phyloP scores from a whole-genome alignment of 106 monocot genomes.

The Dactylorhiza incarnata region DNA sequence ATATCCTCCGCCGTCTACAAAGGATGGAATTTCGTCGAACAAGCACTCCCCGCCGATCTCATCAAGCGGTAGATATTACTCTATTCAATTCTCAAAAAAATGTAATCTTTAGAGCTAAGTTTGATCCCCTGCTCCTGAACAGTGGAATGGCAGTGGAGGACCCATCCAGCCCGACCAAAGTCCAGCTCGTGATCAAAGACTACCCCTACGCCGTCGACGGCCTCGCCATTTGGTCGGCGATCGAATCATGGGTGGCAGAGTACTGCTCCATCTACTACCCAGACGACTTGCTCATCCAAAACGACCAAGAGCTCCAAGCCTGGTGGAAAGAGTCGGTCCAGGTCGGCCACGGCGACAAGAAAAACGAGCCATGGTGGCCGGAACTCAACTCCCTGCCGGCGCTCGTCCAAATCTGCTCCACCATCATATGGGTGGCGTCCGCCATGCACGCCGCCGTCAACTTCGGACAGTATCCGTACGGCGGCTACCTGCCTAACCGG shows the following conservation, averaged over 20 bases:
- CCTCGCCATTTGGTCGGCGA: constrained; percentile 35
- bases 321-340: constrained; percentile 30
- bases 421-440: constrained; percentile 37
- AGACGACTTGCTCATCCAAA: neutral
- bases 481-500: constrained; percentile 30
- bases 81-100: neutral
- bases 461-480: constrained; percentile 30
- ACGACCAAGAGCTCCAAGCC: constrained; percentile 30
- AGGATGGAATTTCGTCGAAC: constrained; percentile 4
- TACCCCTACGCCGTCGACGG: constrained; percentile 42
- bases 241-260: constrained; percentile 20
- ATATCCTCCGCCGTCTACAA: neutral
- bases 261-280: constrained; percentile 33
- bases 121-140: neutral
- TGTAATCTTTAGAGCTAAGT: neutral
- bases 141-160: constrained; percentile 36
- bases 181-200: constrained; percentile 31
- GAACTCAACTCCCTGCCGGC: constrained; percentile 1
- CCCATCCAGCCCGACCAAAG: constrained; percentile 11
- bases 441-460: constrained; percentile 19
- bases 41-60: constrained; percentile 8
- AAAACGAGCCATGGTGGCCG: constrained; percentile 38
- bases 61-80: neutral
- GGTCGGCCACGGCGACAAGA: constrained; percentile 25
- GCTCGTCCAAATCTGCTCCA: constrained; percentile 13